These are phyloP conservation scores for rapeseed (Brassica napus) DNA, from an alignment of 345 rosid genomes.

Conservation along the genomic window DNA sequence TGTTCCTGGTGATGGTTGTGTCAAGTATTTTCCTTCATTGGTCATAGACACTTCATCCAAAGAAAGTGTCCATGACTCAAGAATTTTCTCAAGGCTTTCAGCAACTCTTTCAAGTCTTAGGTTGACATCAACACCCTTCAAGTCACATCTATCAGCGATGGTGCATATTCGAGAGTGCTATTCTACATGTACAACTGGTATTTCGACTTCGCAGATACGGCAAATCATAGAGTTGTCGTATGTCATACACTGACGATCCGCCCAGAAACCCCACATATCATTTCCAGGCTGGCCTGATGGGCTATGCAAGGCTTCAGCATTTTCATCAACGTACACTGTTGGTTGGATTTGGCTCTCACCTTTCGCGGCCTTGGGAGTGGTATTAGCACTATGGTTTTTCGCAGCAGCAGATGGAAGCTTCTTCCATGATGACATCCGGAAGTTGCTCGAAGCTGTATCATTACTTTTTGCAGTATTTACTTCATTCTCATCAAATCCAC, in stretches of 20 bases:
- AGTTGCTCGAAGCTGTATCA: conserved; percentile 76
- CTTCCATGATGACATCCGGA: conserved; percentile 94
- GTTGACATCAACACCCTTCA: conserved; percentile 80
- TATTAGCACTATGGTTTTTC: conserved; percentile 56
- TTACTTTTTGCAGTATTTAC: conserved; percentile 68
- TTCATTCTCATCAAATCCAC: conserved; percentile 48
- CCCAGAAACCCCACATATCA: conserved; percentile 70
- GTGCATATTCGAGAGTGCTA: conserved; percentile 96
- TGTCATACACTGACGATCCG: conserved; percentile 54
- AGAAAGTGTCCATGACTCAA: conserved; percentile 79
- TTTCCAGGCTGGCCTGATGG: conserved; percentile 53
- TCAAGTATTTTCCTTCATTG: conserved; percentile 59
- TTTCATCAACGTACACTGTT: conserved; percentile 46
- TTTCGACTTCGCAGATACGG: conserved; percentile 96
- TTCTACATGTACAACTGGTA: conserved; percentile 97
- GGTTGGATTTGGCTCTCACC: conserved; percentile 48
- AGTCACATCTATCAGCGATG: conserved; percentile 93
- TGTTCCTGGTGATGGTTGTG: conserved; percentile 84
- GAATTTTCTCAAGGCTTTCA: conserved; percentile 78
- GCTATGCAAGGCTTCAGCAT: conserved; percentile 50
- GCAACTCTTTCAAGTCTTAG: conserved; percentile 88
- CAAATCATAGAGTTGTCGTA: conserved; percentile 94
- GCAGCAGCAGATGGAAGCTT: conserved; percentile 81
- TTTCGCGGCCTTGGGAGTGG: conserved; percentile 51
- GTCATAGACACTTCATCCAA: conserved; percentile 50